Base-by-base conservation (phyloP, 2,329 filamentous ascomycete genomes). In the Sporothrix globosa region DNA sequence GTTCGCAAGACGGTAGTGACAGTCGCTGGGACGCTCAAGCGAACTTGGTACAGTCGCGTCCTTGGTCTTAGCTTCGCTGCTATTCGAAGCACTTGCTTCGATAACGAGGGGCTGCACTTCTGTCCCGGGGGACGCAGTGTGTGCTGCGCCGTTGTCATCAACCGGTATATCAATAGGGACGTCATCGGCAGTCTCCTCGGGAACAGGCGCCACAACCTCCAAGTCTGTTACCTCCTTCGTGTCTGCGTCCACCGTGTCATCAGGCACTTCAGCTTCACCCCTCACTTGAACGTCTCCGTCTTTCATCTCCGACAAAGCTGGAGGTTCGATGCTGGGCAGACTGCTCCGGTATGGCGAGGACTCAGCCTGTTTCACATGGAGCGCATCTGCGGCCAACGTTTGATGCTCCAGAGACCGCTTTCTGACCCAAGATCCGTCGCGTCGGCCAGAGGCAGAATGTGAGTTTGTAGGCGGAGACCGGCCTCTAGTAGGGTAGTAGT, bases 401-500 rank as follows among this genome's bases (percentile, higher is more conserved):
- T 48, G 39, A 0, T 65, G 30, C 2, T 65, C 66, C 10, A 46
- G 14, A 1, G 56, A 56, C 19, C 10, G 13, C 27, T 53, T 39
- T n/a, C 61, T 48, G 4, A 65, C 21, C 70, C 61, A 69, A 2
- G 70, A 71, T 3, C 19, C 60, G 46, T 44, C 48, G 4, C 30
- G 68, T 19, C 34, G 24, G 30, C 17, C 34, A 46, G 44, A 46
- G 11, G n/a, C 41, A 19, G 19, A 34, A 11, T 54, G 3, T 21
- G 21, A 30, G 2, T n/a, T n/a, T 39, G 46, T 24, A 1, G 85
- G 84, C 1, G 85, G 85, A 30, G 86, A 88, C 41, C 86, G 82
- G 6, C 86, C 86, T 58, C 86, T 80, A 13, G 79, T 80, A 6
- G 83, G 82, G 73, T 83, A 84, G 74, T 83, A 80, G 73, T 67